Percentiles rank a stretch among this genome's conserved stretches.
phyloP scores from a whole-genome alignment of 345 rosid species.

The Moricandia moricandioides region DNA sequence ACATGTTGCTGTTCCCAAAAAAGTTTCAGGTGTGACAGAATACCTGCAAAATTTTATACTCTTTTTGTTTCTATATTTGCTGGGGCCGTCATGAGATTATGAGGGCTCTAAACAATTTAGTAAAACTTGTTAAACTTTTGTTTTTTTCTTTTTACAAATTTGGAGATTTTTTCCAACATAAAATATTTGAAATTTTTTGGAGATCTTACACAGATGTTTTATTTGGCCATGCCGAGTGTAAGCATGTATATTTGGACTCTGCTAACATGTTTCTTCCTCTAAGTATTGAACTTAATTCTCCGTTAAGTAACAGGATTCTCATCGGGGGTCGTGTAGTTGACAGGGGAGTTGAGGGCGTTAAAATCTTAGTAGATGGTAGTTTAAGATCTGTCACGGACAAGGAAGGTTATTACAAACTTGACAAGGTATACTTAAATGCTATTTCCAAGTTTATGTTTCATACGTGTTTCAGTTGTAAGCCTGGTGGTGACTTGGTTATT shows the following conservation, averaged over 20 bases:
- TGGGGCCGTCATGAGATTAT: too few species aligned
- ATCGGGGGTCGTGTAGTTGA: conserved; percentile 87
- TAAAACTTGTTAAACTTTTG: too few species aligned
- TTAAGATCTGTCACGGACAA: conserved; percentile 75
- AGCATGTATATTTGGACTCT: too few species aligned
- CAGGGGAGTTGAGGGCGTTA: conserved; percentile 84
- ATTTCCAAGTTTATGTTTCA: not conserved
- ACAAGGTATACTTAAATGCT: conserved; percentile 54
- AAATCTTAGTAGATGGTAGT: conserved; percentile 83
- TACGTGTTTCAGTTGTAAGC: conserved; percentile 2
- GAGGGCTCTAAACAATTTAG: too few species aligned
- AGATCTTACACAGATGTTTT: too few species aligned
- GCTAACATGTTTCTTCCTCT: conserved; percentile 23
- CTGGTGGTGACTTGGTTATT: not conserved
- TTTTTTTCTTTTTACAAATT: too few species aligned
- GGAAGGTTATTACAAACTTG: conserved; percentile 90
- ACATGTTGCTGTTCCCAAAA: conserved; percentile 60
- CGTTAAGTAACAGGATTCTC: conserved; percentile 86
- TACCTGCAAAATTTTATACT: not conserved
- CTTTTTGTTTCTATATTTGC: conserved; percentile 11
- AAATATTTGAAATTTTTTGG: too few species aligned
- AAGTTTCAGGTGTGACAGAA: conserved; percentile 71
- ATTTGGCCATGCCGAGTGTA: too few species aligned
- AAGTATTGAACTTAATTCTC: conserved; percentile 24
- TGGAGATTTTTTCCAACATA: too few species aligned